phyloP scores from a whole-genome alignment of 148 eudicot species.

The Agrostemma githago region DNA sequence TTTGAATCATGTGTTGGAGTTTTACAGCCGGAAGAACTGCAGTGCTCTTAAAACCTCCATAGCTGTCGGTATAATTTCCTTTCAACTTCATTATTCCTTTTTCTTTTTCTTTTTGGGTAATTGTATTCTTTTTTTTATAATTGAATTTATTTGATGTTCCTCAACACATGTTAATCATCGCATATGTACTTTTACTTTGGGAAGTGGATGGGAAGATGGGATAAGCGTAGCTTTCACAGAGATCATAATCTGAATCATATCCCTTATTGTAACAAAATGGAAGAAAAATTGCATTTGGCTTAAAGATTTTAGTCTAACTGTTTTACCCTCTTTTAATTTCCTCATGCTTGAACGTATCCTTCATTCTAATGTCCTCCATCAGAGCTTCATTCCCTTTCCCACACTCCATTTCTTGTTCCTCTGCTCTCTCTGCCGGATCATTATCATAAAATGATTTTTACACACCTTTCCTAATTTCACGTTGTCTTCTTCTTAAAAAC shows the following conservation, averaged over 20 bases:
- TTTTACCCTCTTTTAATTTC: too few relatives aligned
- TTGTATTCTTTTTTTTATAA: neutral
- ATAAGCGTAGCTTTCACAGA: neutral
- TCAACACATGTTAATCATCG: neutral
- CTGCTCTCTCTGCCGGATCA: neutral
- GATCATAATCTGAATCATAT: neutral
- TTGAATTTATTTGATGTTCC: neutral
- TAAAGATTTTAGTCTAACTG: neutral
- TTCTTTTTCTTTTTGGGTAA: neutral
- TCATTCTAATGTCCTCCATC: neutral
- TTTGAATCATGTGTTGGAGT: conserved; percentile 79
- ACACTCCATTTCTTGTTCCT: neutral
- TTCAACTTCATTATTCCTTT: neutral
- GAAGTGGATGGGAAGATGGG: neutral
- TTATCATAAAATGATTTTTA: neutral
- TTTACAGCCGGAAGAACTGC: conserved; percentile 42
- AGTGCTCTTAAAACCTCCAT: conserved; percentile 47
- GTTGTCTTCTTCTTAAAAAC: neutral
- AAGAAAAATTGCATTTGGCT: neutral
- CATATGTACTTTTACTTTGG: neutral
- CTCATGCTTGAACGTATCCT: neutral
- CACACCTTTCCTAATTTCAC: neutral
- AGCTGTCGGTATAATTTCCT: conserved; percentile 50
- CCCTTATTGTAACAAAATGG: neutral
- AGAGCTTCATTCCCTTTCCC: neutral